Base-by-base conservation (phyloP, 2,329 filamentous ascomycete genomes). In the Saccharata proteae region DNA sequence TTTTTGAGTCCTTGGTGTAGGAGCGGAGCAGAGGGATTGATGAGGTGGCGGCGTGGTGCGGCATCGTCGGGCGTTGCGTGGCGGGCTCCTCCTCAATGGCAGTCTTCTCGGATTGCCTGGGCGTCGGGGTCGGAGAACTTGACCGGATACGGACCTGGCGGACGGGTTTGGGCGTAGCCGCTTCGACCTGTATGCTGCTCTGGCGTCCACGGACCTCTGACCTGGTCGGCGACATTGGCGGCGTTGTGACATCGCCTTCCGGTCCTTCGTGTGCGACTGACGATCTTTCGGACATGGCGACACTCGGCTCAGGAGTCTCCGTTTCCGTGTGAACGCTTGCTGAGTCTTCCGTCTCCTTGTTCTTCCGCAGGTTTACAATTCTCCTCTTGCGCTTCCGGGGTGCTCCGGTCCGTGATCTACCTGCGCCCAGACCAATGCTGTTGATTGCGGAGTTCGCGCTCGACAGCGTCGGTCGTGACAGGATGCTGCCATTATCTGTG, bases 331-430 rank as follows among this genome's bases (percentile, higher is more conserved):
- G 71, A 16, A 62, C 54, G 22, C 61, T 61, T 16, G 66, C 65
- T 17, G 50, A 54, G 22, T 62, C 60, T 30, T 52, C 52, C 9
- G 50, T 55, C 36, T 67, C 65, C 44, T 69, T 71, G 39, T 70
- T 64, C 38, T 69, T 74, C n/a, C 83, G 70, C 10, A 92, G 63
- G 47, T 92, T 84, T 38, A 92, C 80, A 10, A 92, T 77, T 13
- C 83, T 69, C 36, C 74, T 83, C 69, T 88, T 92, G 64, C 82
- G 81, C 60, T 82, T 88, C 32, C 80, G 72, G 19, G 72, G 67
- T 14, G 67, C 65, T 38, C 74, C 69, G 3, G 74, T 61, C 41
- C 80, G 71, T 25, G 68, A 61, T 28, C 71, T 63, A 32, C 67
- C 67, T 3, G 71, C 64, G 13, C 76, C 75, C 6, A 83, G 62